Evolutionary conservation across 1,284 basidiomycete species (phyloP).

Genomic region (Cryptococcus wingfieldii): DNA sequence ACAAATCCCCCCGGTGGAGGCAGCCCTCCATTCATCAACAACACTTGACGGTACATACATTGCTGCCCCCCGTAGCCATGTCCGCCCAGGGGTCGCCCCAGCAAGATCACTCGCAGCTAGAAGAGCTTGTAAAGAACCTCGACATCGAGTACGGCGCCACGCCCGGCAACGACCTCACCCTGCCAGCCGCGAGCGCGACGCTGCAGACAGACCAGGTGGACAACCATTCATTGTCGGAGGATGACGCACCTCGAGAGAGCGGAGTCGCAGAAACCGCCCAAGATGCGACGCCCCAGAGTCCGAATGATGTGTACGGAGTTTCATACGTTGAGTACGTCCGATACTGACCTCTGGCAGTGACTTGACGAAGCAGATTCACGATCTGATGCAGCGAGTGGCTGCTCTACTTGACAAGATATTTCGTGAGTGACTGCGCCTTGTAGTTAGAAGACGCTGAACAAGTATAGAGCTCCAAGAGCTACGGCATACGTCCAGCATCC

Average conservation of each 20-base stretch:
- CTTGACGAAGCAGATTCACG: constrained; percentile 10
- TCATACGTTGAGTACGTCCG: too few relatives aligned
- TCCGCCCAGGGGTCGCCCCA: too few relatives aligned
- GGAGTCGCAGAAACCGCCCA: not conserved
- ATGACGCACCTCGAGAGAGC: not conserved
- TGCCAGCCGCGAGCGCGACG: not conserved
- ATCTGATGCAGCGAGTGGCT: constrained; percentile 20
- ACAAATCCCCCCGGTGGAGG: too few relatives aligned
- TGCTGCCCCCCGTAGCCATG: too few relatives aligned
- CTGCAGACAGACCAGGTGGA: not conserved
- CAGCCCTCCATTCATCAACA: not conserved
- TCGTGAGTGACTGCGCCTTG: constrained; percentile 12
- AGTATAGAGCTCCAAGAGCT: constrained; percentile 35
- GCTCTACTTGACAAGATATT: constrained; percentile 30
- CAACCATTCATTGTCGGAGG: not conserved
- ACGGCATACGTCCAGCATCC: constrained; percentile 48
- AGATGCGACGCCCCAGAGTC: not conserved
- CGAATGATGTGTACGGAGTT: too few relatives aligned
- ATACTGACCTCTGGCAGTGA: not conserved
- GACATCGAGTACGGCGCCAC: constrained; percentile 1
- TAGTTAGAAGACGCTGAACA: not conserved
- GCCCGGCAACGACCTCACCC: not conserved
- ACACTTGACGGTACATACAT: not conserved
- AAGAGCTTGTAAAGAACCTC: constrained; percentile 5
- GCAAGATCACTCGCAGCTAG: not conserved